Conservation (phyloP, 208 protist genomes). For the Leishmania major region DNA sequence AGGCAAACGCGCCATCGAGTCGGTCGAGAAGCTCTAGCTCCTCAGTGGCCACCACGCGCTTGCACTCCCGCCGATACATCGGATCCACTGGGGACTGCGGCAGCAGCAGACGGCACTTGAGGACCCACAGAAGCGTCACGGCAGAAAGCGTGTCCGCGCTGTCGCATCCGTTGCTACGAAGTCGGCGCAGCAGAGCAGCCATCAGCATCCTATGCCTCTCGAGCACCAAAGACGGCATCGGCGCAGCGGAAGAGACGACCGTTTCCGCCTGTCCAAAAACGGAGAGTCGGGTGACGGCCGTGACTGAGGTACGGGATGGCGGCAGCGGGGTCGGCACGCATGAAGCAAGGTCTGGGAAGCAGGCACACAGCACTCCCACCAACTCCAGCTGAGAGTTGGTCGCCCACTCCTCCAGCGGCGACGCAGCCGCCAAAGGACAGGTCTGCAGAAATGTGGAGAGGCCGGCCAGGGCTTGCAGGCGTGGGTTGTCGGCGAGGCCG, state of each 20-base stretch:
- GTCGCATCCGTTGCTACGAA: slow-evolving; percentile 18
- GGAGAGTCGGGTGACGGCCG: slow-evolving; percentile 18
- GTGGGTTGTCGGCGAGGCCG: slow-evolving; percentile 36
- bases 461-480: slow-evolving; percentile 39
- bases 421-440: slow-evolving; percentile 44
- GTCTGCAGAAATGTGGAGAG: slow-evolving; percentile 52
- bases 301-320: slow-evolving; percentile 11
- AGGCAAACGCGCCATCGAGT: slow-evolving; percentile 62
- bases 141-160: slow-evolving; percentile 35
- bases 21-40: slow-evolving; percentile 53
- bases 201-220: slow-evolving; percentile 38
- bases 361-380: slow-evolving; percentile 45
- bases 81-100: slow-evolving; percentile 81
- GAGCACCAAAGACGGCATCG: slow-evolving; percentile 2
- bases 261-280: slow-evolving; percentile 24
- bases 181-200: slow-evolving; percentile 20
- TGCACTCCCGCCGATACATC: slow-evolving; percentile 67
- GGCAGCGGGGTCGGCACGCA: slow-evolving; percentile 14
- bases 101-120: slow-evolving; percentile 84
- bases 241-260: neutral
- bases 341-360: slow-evolving; percentile 41
- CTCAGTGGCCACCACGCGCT: slow-evolving; percentile 40
- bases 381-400: slow-evolving; percentile 58
- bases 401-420: slow-evolving; percentile 68
- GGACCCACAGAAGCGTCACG: slow-evolving; percentile 59